These are phyloP conservation scores for Coemansia sp. DNA, from an alignment of 192 early-diverging fungal genomes.

Conservation along the genomic window DNA sequence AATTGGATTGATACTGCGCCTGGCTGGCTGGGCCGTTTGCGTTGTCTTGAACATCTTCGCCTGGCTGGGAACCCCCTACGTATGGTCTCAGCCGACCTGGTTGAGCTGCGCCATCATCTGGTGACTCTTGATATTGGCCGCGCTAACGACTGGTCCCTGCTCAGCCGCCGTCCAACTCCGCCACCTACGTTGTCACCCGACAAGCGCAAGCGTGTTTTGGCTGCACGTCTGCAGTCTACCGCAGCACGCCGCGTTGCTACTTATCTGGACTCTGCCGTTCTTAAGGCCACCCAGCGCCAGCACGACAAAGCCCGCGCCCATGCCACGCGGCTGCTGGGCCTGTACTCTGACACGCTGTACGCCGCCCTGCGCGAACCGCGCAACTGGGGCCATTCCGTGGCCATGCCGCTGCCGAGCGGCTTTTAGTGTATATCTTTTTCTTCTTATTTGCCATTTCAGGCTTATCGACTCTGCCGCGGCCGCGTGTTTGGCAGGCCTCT, in stretches of 20 bases:
- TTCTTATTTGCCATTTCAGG: not conserved
- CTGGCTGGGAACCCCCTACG: conserved; percentile 44
- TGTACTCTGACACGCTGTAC: conserved; percentile 37
- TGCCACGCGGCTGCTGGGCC: conserved; percentile 30
- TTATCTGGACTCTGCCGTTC: conserved; percentile 28
- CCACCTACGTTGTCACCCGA: conserved; percentile 17
- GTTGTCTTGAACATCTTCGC: conserved; percentile 33
- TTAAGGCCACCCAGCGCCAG: conserved; percentile 44
- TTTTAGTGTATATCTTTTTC: not conserved
- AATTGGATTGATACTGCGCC: conserved; percentile 50
- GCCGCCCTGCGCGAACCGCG: conserved; percentile 41
- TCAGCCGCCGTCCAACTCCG: conserved; percentile 21
- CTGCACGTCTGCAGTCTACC: conserved; percentile 26
- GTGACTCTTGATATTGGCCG: conserved; percentile 34
- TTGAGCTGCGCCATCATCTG: conserved; percentile 50
- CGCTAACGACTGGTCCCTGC: conserved; percentile 26
- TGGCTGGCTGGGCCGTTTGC: conserved; percentile 33
- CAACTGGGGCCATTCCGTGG: conserved; percentile 49
- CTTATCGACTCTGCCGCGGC: not conserved
- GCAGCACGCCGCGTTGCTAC: conserved; percentile 40
- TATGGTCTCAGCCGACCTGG: conserved; percentile 38
- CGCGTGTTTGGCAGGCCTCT: not conserved
- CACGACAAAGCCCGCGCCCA: conserved; percentile 42
- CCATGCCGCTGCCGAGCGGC: not conserved
- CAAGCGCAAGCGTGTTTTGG: conserved; percentile 20